These are phyloP conservation scores for Beauveria rudraprayagi DNA, from an alignment of 2,329 filamentous ascomycete genomes.

Conservation along the genomic window DNA sequence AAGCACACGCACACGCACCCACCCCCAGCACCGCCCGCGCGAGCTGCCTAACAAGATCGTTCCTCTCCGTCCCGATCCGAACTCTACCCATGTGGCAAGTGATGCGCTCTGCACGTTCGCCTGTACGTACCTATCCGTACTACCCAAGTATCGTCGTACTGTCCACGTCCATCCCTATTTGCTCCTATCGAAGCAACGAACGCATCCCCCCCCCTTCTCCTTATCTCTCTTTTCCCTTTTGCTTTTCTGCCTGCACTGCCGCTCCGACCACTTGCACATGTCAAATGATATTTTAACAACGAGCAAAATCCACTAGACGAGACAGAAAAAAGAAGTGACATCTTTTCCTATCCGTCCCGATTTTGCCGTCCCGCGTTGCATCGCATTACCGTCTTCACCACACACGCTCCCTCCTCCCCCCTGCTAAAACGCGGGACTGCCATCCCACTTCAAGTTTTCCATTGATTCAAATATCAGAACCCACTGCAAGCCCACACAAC, in stretches of 20 bases:
- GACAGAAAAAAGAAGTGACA: not conserved
- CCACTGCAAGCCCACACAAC: not conserved
- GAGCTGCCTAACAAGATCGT: conserved; percentile 9
- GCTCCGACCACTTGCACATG: conserved; percentile 5
- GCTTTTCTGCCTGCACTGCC: not conserved
- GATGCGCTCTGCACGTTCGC: not conserved
- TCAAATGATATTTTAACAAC: not conserved
- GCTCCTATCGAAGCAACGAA: not conserved
- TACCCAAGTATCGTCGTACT: not conserved
- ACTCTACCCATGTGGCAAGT: not conserved
- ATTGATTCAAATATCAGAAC: not conserved
- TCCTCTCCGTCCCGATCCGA: conserved; percentile 10
- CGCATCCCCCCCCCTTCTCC: not conserved
- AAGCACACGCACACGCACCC: not conserved
- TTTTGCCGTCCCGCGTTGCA: not conserved
- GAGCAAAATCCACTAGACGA: not conserved
- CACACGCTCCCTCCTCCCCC: not conserved
- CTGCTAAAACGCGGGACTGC: not conserved
- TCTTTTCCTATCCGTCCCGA: conserved; percentile 5
- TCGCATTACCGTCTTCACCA: not conserved
- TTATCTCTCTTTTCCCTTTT: not conserved
- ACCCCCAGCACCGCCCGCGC: too few relatives aligned
- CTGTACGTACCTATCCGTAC: not conserved
- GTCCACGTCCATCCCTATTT: not conserved
- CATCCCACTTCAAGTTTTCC: not conserved